phyloP scores from a whole-genome alignment of 202 grass and related monocot species.

The Sporobolus alterniflorus region DNA sequence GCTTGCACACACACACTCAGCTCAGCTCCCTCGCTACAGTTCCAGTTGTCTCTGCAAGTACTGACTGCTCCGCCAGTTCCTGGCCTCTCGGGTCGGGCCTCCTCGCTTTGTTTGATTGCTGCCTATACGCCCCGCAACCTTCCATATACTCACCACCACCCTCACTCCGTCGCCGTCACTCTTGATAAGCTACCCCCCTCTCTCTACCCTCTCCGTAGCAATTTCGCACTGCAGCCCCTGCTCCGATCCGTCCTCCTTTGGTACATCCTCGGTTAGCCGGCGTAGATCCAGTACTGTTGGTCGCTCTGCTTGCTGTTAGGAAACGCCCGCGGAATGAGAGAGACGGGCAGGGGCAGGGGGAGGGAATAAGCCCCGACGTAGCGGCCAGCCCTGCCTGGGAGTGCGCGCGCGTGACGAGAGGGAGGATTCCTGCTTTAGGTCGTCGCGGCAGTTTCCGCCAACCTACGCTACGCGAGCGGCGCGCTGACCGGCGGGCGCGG shows the following conservation, averaged over 20 bases:
- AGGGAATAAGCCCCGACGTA: no score
- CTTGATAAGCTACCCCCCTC: background rate
- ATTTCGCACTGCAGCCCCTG: background rate
- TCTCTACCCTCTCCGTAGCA: background rate
- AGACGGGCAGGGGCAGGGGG: background rate
- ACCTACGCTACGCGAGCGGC: no score
- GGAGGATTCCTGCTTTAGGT: background rate
- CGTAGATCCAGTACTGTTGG: background rate
- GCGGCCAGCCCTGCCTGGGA: no score
- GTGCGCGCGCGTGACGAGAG: background rate
- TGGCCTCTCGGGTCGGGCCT: conserved; percentile 26
- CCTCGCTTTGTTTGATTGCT: conserved; percentile 28
- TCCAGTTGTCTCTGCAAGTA: conserved; percentile 16
- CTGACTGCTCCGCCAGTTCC: conserved; percentile 32
- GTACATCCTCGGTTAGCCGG: background rate
- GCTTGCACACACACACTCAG: background rate
- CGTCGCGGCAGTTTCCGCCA: background rate
- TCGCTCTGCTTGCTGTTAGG: background rate
- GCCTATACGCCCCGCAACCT: background rate
- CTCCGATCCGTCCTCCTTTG: conserved; percentile 2
- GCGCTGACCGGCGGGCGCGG: no score
- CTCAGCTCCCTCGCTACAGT: conserved; percentile 31
- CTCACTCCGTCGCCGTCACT: background rate
- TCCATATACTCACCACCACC: background rate
- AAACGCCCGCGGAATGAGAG: conserved; percentile 37